phyloP scores from a whole-genome alignment of 306 rosid genomes.

The Trifolium fragiferum region DNA sequence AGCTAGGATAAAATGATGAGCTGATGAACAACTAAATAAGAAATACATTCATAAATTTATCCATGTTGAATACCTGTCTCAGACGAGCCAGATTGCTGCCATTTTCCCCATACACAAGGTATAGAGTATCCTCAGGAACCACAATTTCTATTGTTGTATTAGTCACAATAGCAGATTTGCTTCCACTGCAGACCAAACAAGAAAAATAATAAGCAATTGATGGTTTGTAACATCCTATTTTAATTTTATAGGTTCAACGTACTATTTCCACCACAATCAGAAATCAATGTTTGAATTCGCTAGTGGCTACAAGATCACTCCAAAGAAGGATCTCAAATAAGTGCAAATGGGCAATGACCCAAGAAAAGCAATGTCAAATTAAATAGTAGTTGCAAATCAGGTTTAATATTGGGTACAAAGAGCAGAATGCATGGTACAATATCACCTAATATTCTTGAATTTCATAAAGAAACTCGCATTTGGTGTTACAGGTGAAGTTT shows the following conservation, averaged over 20 bases:
- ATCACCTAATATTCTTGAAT: constrained; percentile 18
- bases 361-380: constrained; percentile 17
- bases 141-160: constrained; percentile 88
- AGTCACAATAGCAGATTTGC: constrained; percentile 89
- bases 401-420: constrained; percentile 9
- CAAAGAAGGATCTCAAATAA: constrained; percentile 30
- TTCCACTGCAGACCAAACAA: constrained; percentile 65
- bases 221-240: constrained; percentile 14
- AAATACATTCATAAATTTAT: not conserved
- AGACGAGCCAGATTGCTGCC: constrained; percentile 87
- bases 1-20: not conserved
- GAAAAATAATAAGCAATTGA: constrained; percentile 18
- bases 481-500: not conserved
- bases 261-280: constrained; percentile 33
- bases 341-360: constrained; percentile 23
- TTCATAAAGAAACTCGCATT: not conserved
- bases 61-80: constrained; percentile 69
- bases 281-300: constrained; percentile 13
- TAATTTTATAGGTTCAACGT: not conserved
- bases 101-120: constrained; percentile 85
- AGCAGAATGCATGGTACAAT: constrained; percentile 1
- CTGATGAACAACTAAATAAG: constrained; percentile 31
- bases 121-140: constrained; percentile 86
- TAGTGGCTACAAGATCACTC: constrained; percentile 21
- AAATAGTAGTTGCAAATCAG: constrained; percentile 6